Conservation (phyloP, 163 green algal genomes). For the Scenedesmus sp. region DNA sequence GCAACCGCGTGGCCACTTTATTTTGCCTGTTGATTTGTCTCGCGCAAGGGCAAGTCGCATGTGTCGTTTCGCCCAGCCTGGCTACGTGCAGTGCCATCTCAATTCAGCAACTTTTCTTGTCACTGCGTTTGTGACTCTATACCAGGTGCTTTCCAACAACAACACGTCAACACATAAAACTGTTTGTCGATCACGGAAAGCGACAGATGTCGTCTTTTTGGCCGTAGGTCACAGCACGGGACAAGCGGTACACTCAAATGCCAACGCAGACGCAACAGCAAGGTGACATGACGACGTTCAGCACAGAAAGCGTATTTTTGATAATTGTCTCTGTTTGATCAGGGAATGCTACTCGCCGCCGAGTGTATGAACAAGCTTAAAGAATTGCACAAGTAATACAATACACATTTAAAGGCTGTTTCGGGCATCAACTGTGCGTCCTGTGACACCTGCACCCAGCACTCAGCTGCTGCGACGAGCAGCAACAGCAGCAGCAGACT, state of each 20-base stretch:
- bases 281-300: neutral
- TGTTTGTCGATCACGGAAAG: too few species aligned
- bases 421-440: neutral
- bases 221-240: neutral
- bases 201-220: neutral
- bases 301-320: neutral
- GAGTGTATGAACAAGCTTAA: neutral
- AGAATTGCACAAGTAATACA: neutral
- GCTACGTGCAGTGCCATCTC: constrained; percentile 7
- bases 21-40: neutral
- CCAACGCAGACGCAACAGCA: neutral
- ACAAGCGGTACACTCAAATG: neutral
- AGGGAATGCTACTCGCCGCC: neutral
- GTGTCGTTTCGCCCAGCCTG: neutral
- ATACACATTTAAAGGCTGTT: neutral
- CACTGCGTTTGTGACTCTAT: too few species aligned
- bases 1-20: neutral
- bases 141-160: too few species aligned
- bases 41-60: neutral
- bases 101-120: neutral
- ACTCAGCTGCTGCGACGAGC: neutral
- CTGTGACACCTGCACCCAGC: neutral
- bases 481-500: neutral
- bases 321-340: neutral
- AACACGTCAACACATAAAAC: too few species aligned